These are phyloP conservation scores for Tagetes erecta DNA, from an alignment of 129 eudicot genomes.

Conservation along the genomic window DNA sequence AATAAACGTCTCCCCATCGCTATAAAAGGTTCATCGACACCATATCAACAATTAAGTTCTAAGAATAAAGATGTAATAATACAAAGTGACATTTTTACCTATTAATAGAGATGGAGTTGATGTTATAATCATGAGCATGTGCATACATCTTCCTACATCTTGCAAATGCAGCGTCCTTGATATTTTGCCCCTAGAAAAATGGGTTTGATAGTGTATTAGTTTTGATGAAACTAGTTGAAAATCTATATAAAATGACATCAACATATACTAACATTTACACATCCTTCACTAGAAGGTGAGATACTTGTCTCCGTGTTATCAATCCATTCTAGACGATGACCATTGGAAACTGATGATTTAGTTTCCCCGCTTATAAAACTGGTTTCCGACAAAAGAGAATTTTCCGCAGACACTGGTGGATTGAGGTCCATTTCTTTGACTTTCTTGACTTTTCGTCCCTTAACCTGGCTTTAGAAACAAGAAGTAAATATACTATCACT, in stretches of 20 bases:
- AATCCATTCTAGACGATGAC: slow-evolving; percentile 49
- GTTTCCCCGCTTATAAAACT: slow-evolving; percentile 51
- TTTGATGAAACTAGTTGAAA: not conserved
- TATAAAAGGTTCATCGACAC: slow-evolving; percentile 40
- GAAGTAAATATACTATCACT: slow-evolving; percentile 18
- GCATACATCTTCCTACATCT: slow-evolving; percentile 79
- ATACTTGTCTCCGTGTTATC: slow-evolving; percentile 33
- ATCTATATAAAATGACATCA: slow-evolving; percentile 15
- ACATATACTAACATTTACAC: slow-evolving; percentile 38
- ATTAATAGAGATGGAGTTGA: slow-evolving; percentile 78
- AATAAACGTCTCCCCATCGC: slow-evolving; percentile 89
- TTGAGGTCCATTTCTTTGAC: slow-evolving; percentile 56
- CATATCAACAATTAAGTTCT: slow-evolving; percentile 9
- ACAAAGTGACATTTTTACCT: slow-evolving; percentile 46
- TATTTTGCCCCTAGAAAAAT: slow-evolving; percentile 44
- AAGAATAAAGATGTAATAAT: not conserved
- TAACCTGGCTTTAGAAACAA: slow-evolving; percentile 59
- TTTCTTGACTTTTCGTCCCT: slow-evolving; percentile 57
- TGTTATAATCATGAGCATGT: slow-evolving; percentile 86
- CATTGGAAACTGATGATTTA: slow-evolving; percentile 41
- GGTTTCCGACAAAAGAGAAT: slow-evolving; percentile 63
- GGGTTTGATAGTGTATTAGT: slow-evolving; percentile 12
- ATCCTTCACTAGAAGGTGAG: slow-evolving; percentile 32
- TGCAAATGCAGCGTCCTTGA: slow-evolving; percentile 51
- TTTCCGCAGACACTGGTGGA: slow-evolving; percentile 59